Base-by-base conservation (phyloP, 2,329 filamentous ascomycete genomes). In the Epichloe elymi region DNA sequence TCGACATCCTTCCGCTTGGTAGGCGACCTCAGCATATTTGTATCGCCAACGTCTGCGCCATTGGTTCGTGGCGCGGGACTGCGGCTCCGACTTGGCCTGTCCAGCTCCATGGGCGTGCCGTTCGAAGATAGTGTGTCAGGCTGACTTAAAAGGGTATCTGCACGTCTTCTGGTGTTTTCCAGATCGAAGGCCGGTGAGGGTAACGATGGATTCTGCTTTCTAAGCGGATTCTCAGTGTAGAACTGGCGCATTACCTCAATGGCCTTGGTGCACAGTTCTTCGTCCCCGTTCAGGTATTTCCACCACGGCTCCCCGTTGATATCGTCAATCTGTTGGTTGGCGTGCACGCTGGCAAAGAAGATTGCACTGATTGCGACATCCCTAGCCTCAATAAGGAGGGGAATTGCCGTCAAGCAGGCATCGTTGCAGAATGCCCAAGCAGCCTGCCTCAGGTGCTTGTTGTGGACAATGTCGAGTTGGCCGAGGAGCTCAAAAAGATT, bases 381-480 rank as follows among this genome's bases (percentile, higher is more conserved):
- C 40, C 82, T 79, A 15, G 88, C 80, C 19, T 82, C 80, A 65
- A 90, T 85, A 33, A 94, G 74, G 3, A 98, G 76, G 53, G 90
- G 94, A 46, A 97, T 74, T 40, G 84, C 80, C 1, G 91, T 97
- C 54, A 91, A 80, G 57, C 83, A 86, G 19, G 85, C 86, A 67
- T 98, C 93, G 63, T 94, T 96, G 56, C 95, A 81, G 61, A 96
- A 97, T 0, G 88, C 85, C 89, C 93, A 97, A 1, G 88, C 86
- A 0, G 86, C 82, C 67, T 95, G 90, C 51, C 91, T 80, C 33
- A 97, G 70, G 50, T 77, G 72, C 67, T 91, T 91, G 68, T 94
- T 86, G 60, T 91, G 83, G 53, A 87, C 81, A 46, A 89, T 74
- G 23, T 78, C 75, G 54, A 93, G 79, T 62, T 79, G 82, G 50